Conservation (phyloP, 2,329 filamentous ascomycete genomes). For the Aspergillus viridinutans region DNA sequence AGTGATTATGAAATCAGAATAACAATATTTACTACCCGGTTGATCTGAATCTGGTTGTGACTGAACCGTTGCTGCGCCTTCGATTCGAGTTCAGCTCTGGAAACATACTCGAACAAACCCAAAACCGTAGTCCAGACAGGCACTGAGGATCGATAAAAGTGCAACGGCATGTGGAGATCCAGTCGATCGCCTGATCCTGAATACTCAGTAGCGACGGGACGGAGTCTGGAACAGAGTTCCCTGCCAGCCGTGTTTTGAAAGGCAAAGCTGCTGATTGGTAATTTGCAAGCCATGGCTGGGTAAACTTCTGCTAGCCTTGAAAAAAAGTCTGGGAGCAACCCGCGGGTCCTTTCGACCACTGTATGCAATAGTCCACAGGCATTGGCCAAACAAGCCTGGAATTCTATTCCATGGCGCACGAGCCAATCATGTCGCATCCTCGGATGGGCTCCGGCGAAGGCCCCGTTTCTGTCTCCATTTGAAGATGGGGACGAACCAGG, state of each 20-base stretch:
- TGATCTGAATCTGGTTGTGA: neutral
- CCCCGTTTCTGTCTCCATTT: neutral
- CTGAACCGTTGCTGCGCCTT: neutral
- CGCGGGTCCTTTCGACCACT: neutral
- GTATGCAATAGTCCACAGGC: neutral
- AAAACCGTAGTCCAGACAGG: conserved; percentile 2
- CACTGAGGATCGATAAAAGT: conserved; percentile 18
- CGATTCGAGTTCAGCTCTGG: neutral
- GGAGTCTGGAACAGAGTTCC: neutral
- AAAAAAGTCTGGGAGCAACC: neutral
- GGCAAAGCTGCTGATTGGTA: neutral
- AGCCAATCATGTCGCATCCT: neutral
- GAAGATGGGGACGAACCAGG: neutral
- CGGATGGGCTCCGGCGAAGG: neutral
- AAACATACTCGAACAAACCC: neutral
- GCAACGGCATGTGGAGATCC: conserved; percentile 15
- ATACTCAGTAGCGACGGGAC: neutral
- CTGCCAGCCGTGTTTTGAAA: neutral
- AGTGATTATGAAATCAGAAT: neutral
- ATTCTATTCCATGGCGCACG: neutral
- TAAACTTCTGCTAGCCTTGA: neutral
- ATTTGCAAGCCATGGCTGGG: neutral
- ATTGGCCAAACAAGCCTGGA: neutral
- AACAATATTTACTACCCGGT: neutral
- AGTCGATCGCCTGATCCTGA: conserved; percentile 14